Conservation (phyloP, 1,139 yeast species). For the Blastobotrys arbuscula region DNA sequence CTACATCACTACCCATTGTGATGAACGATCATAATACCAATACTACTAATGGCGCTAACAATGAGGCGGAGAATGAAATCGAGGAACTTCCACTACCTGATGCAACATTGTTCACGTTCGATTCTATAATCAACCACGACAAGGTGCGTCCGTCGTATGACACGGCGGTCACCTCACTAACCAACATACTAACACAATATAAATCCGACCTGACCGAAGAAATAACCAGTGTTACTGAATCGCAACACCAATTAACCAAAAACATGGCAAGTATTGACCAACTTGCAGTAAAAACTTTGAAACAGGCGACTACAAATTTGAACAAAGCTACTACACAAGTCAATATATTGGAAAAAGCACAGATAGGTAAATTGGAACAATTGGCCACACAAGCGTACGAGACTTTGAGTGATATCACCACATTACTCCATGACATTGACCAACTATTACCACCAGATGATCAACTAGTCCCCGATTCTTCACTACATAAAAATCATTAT, state of each 20-base stretch:
- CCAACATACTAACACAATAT: slow-evolving; percentile 15
- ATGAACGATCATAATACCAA: slow-evolving; percentile 1
- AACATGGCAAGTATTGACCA: slow-evolving; percentile 21
- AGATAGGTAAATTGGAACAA: slow-evolving; percentile 16
- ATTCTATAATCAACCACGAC: slow-evolving; percentile 10
- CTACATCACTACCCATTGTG: slow-evolving; percentile 1
- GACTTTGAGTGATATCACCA: slow-evolving; percentile 17
- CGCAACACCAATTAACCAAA: slow-evolving; percentile 19
- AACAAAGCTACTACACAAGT: slow-evolving; percentile 14
- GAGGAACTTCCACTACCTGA: slow-evolving; percentile 19
- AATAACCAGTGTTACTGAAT: slow-evolving; percentile 14
- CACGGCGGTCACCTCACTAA: slow-evolving; percentile 15
- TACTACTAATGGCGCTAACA: not conserved
- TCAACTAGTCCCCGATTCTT: slow-evolving; percentile 20
- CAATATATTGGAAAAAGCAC: slow-evolving; percentile 12
- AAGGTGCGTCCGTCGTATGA: slow-evolving; percentile 14
- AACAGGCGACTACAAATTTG: slow-evolving; percentile 16
- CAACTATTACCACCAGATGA: slow-evolving; percentile 25
- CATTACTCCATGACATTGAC: slow-evolving; percentile 23
- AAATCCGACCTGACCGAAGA: slow-evolving; percentile 20
- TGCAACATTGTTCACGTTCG: slow-evolving; percentile 20
- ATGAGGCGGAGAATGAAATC: slow-evolving; percentile 3
- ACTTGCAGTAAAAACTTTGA: slow-evolving; percentile 19
- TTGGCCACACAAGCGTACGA: slow-evolving; percentile 19
- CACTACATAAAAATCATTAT: slow-evolving; percentile 29